Conservation (phyloP, 1,284 basidiomycete species). For the Moesziomyces antarcticus region DNA sequence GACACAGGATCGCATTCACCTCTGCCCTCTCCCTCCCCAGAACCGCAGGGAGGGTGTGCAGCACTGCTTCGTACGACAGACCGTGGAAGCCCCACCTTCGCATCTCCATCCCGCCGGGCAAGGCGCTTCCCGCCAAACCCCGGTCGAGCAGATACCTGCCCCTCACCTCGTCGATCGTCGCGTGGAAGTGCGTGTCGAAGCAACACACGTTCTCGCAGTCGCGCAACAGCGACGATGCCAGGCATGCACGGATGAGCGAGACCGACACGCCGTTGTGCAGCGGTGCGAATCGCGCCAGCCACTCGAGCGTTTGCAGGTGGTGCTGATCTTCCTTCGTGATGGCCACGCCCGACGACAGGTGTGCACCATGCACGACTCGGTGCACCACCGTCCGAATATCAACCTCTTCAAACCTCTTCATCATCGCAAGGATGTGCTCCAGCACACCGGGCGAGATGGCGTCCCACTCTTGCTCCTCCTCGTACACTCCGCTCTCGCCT, state of each 20-base stretch:
- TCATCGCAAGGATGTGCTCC: neutral
- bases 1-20: constrained; percentile 33
- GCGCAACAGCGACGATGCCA: constrained; percentile 1
- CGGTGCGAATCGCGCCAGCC: constrained; percentile 23
- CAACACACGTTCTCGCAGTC: constrained; percentile 16
- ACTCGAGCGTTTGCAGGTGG: constrained; percentile 16
- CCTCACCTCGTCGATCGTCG: constrained; percentile 8
- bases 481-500: neutral
- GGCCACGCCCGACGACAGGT: constrained; percentile 10
- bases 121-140: constrained; percentile 1
- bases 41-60: constrained; percentile 3
- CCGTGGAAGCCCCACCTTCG: constrained; percentile 42
- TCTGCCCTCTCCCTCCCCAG: constrained; percentile 1
- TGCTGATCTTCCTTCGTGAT: constrained; percentile 10
- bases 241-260: constrained; percentile 17
- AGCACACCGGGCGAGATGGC: constrained; percentile 2
- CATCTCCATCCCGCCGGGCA: constrained; percentile 32
- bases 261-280: constrained; percentile 34
- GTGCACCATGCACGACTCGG: constrained; percentile 39
- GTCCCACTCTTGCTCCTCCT: constrained; percentile 1
- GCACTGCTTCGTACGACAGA: constrained; percentile 20
- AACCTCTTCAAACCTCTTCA: neutral
- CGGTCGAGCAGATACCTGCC: constrained; percentile 17
- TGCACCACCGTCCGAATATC: constrained; percentile 20
- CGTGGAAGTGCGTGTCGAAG: constrained; percentile 38